Conservation (phyloP, 129 eudicot species). For the Chrysanthemum lavandulifolium region DNA sequence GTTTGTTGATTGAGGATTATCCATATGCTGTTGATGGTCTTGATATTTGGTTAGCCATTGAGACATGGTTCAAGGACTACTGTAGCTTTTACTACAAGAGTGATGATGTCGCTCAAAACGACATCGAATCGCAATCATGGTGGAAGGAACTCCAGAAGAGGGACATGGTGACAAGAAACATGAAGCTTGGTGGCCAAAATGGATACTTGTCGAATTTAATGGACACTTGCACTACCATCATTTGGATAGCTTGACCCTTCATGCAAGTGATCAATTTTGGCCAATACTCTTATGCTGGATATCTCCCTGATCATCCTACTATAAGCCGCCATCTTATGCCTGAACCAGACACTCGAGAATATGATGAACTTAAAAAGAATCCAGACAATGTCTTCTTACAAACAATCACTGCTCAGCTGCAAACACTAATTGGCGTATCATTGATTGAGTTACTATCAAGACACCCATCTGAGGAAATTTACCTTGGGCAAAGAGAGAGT, state of each 20-base stretch:
- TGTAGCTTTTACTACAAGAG: conserved; percentile 48
- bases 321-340: conserved; percentile 58
- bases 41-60: conserved; percentile 66
- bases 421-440: conserved; percentile 39
- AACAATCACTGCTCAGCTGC: conserved; percentile 54
- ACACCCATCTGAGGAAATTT: conserved; percentile 50
- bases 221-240: conserved; percentile 56
- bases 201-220: conserved; percentile 40
- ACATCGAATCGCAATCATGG: conserved; percentile 63
- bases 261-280: conserved; percentile 76
- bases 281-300: conserved; percentile 76
- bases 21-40: conserved; percentile 78
- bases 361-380: conserved; percentile 46
- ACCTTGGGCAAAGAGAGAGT: conserved; percentile 51
- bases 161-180: conserved; percentile 81
- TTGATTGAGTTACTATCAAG: conserved; percentile 48
- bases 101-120: conserved; percentile 36
- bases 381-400: conserved; percentile 51
- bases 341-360: conserved; percentile 46
- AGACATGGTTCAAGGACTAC: conserved; percentile 60
- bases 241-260: conserved; percentile 82
- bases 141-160: conserved; percentile 60
- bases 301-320: conserved; percentile 66
- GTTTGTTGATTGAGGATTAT: conserved; percentile 54
- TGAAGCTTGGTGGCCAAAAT: conserved; percentile 73